Conservation (phyloP, 768 basidiomycete species). For the Pisolithus albus region DNA sequence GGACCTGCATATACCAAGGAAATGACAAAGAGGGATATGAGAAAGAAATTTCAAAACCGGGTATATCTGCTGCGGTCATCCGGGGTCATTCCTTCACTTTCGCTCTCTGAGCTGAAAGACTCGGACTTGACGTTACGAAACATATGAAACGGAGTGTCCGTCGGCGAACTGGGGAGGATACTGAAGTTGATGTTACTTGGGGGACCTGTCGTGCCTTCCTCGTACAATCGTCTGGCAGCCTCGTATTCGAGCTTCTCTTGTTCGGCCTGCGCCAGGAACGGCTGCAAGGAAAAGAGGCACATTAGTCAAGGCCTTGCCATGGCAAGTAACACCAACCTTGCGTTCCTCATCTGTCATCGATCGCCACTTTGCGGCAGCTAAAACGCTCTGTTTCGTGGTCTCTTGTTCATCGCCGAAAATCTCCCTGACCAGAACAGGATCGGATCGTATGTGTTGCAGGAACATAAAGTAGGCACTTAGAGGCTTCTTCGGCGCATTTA, state of each 20-base stretch:
- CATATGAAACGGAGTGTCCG: constrained; percentile 35
- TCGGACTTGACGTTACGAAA: constrained; percentile 48
- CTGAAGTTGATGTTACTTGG: constrained; percentile 78
- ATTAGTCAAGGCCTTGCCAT: constrained; percentile 4
- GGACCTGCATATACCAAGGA: constrained; percentile 1
- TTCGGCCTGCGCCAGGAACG: constrained; percentile 89
- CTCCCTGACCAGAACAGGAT: constrained; percentile 62
- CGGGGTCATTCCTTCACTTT: constrained; percentile 56
- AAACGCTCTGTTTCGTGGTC: constrained; percentile 90
- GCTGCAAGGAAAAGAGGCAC: constrained; percentile 39
- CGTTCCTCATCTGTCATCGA: constrained; percentile 90
- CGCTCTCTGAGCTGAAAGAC: constrained; percentile 60
- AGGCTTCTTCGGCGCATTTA: constrained; percentile 94
- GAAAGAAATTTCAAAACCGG: constrained; percentile 26
- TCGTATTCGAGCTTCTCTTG: constrained; percentile 95
- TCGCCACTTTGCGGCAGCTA: constrained; percentile 91
- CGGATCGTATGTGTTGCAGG: constrained; percentile 81
- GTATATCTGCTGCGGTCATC: constrained; percentile 40
- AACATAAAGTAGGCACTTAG: constrained; percentile 95
- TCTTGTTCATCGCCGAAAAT: constrained; percentile 89
- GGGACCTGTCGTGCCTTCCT: constrained; percentile 68
- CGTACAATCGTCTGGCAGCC: constrained; percentile 75
- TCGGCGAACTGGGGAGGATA: constrained; percentile 65
- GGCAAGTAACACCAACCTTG: constrained; percentile 48
- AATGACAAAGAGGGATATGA: constrained; percentile 13